Evolutionary conservation across 441 rosid genomes (phyloP), one percentile per base, ranked within the genome.

Genomic region (Populus trichocarpa): DNA sequence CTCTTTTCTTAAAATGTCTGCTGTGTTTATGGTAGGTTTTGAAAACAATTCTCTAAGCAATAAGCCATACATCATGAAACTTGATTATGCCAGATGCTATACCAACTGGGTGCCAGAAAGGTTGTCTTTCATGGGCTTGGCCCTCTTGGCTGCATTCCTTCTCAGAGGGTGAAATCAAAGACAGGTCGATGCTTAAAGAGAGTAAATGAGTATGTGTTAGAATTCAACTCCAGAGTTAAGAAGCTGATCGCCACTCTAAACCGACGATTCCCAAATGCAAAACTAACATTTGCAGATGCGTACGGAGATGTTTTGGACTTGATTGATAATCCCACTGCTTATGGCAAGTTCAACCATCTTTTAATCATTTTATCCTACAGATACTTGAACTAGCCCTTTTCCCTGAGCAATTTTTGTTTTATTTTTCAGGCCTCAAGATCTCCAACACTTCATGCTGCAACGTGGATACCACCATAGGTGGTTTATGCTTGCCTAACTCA

Each of bases 121-220:
- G 73, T 90, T 8, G 63, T 93, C 69, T 80, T 87, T 70, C 97
- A 95, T 67, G 99, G 97, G 67, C 67, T 95, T 25, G 94, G 95
- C 0, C 99, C 99, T 50, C 84, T 93, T 13, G 99, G 99, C 3
- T 95, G 99, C 86, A 92, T 93, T 71, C 99, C 99, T 83, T 95
- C 98, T 4, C 98, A 93, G 35, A 89, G 99, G 76, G 96, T 89
- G 79, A 95, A 93, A 80, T 91, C 98, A 2, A 90, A 87, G 84
- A 81, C 46, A 65, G 87, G 93, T 3, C 74, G 74, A 67, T 95
- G 99, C 85, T 80, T 95, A 28, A 89, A 87, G 75, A 79, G 82
- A 72, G 98, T 95, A 23, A 92, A 95, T 68, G 86, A 85, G 50
- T 92, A 90, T 91, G 80, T 90, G 20, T 67, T 78, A 64, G 86